Evolutionary conservation across 306 rosid genomes (phyloP).

Genomic region (Trichosanthes truncata): DNA sequence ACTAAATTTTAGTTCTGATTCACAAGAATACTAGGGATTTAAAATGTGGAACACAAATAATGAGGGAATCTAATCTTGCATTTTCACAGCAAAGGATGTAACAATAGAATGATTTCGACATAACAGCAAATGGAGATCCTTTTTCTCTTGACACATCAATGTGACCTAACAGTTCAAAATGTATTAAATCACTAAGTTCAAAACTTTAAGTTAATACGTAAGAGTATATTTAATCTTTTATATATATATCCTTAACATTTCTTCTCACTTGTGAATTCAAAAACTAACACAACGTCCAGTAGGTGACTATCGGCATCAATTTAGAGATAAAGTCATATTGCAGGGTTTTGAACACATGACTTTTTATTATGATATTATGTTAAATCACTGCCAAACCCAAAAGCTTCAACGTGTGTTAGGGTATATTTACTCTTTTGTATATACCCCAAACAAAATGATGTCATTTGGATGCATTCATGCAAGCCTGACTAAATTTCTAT

Average conservation of each 20-base stretch:
- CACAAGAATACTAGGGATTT: neutral
- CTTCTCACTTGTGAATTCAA: neutral
- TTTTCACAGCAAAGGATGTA: neutral
- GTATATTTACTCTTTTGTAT: neutral
- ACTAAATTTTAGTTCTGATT: neutral
- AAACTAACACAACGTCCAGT: too few species aligned
- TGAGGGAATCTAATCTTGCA: neutral
- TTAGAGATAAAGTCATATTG: neutral
- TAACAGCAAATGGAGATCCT: too few species aligned
- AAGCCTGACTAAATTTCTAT: constrained; percentile 7
- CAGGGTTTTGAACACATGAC: neutral
- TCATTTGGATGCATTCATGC: neutral
- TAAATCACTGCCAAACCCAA: neutral
- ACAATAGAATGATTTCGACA: neutral
- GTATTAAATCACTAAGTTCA: neutral
- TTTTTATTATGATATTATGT: neutral
- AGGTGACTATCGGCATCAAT: too few species aligned
- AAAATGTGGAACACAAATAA: neutral
- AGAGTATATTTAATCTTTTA: neutral
- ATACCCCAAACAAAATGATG: neutral
- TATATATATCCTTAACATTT: neutral
- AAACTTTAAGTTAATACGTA: neutral
- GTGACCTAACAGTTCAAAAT: neutral
- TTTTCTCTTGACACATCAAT: neutral
- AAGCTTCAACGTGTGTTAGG: neutral